Percentiles rank a stretch among this genome's conserved stretches.
These are phyloP conservation scores for Rhynchospora breviuscula DNA, from an alignment of 176 grass and related monocot genomes.

Conservation along the genomic window DNA sequence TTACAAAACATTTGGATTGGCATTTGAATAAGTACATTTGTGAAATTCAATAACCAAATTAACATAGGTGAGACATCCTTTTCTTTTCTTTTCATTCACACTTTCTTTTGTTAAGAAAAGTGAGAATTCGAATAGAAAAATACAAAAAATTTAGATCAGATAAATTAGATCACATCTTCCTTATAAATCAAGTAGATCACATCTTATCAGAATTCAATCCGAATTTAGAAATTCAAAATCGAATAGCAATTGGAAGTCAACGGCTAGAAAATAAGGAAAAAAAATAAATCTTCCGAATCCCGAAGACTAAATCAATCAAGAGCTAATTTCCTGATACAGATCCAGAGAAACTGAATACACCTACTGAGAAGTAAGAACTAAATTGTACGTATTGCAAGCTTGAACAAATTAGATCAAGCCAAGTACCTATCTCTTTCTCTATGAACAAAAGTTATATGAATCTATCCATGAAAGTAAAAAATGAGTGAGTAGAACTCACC, in stretches of 20 bases:
- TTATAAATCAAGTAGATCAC: not conserved
- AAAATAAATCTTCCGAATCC: not conserved
- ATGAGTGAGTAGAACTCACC: not conserved
- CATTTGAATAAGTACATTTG: not conserved
- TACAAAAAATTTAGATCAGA: conserved; percentile 1
- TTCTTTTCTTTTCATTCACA: not conserved
- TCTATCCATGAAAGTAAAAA: not conserved
- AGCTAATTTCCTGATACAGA: not conserved
- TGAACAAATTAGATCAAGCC: not conserved
- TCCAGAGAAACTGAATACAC: not conserved
- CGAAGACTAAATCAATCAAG: not conserved
- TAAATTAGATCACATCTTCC: not conserved
- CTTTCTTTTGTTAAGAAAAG: not conserved
- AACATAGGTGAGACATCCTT: not conserved
- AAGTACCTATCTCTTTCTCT: not conserved
- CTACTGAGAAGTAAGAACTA: not conserved
- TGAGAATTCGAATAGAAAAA: not conserved
- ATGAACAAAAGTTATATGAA: too few relatives aligned
- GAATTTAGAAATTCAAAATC: not conserved
- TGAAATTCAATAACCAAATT: not conserved
- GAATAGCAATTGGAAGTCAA: not conserved
- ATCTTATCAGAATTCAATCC: not conserved
- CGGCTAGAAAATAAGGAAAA: not conserved
- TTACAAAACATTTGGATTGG: not conserved
- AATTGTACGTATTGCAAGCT: not conserved